Evolutionary conservation across 805 yeast species (phyloP).

Genomic region (Ogataea neopini): DNA sequence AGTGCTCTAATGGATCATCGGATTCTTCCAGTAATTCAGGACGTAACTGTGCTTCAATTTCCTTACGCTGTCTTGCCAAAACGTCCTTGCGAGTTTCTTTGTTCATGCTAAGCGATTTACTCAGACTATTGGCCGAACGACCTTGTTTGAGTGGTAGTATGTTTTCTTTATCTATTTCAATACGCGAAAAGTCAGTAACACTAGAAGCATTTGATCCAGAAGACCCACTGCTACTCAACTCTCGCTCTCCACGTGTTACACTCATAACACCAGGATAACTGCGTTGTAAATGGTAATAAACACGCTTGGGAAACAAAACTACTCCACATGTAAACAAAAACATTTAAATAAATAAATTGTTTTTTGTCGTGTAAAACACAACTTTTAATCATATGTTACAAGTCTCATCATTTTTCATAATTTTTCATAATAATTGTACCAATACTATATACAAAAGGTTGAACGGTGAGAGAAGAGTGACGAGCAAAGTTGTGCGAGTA

Average conservation of each 20-base stretch:
- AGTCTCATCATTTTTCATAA: not conserved
- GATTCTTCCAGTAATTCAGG: conserved; percentile 49
- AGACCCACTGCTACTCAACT: conserved; percentile 11
- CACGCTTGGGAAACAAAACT: not conserved
- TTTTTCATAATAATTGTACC: conserved; percentile 1
- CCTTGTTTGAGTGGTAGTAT: conserved; percentile 68
- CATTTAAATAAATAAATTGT: not conserved
- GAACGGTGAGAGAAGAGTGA: no score
- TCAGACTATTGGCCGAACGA: conserved; percentile 61
- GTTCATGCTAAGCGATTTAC: conserved; percentile 40
- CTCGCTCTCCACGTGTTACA: not conserved
- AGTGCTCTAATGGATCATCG: conserved; percentile 84
- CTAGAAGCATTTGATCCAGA: conserved; percentile 9
- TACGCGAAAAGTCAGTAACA: conserved; percentile 29
- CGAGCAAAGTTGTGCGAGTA: no score
- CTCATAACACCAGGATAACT: no score
- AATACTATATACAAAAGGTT: not conserved
- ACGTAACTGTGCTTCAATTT: conserved; percentile 51
- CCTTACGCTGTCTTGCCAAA: conserved; percentile 38
- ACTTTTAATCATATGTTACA: not conserved
- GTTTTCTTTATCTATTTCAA: conserved; percentile 75
- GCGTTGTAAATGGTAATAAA: no score
- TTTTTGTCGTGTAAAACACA: not conserved
- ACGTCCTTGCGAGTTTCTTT: conserved; percentile 16
- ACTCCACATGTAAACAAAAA: not conserved